Evolutionary conservation across 306 rosid genomes (phyloP), one percentile per base, ranked within the genome.

Genomic region (Quillaja saponaria): DNA sequence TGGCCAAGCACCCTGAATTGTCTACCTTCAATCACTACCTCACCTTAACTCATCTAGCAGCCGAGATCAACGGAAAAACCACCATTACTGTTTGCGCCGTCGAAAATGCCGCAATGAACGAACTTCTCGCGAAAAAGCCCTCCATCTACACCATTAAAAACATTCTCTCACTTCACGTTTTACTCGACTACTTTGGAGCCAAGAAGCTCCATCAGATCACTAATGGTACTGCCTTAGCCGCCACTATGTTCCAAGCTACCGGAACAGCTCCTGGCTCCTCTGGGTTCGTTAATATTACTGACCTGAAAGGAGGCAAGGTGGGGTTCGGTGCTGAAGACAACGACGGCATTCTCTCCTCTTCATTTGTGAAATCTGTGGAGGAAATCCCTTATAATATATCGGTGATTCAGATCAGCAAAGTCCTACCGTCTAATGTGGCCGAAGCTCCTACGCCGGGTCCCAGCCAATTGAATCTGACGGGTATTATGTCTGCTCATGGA

Each of bases 131-230:
- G 1, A 84, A 81, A 11, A 74, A 75, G 37, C 87, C 75, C 1
- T 66, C 95, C 20, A 71, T 88, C 64, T 63, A 68, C 82, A 71
- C 95, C 31, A 6, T 86, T 13, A 92, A 92, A 50, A 88, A 92
- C 83, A 79, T 90, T 18, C 90, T 92, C 84, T 84, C 98, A 46
- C 90, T 92, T 51, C 98, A 92, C 68, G 75, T 92, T 35, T 84
- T 92, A 49, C 85, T 88, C 47, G 98, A 92, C 84, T 92, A 84
- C 78, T 92, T 86, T 49, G 90, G 84, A 13, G 94, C 98, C 55
- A 92, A 82, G 61, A 92, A 92, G 78, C 96, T 92, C 75, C 98
- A 88, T 87, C 96, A 92, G 81, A 92, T 92, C 87, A 84, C 94
- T 13, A 81, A 92, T 78, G 96, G 98, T 56, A 86, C 96, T 3